A percentile compares a stretch with the other conserved stretches of the same genome.
Evolutionary conservation across 148 eudicot genomes (phyloP).

Genomic region (Fallopia convolvulus): DNA sequence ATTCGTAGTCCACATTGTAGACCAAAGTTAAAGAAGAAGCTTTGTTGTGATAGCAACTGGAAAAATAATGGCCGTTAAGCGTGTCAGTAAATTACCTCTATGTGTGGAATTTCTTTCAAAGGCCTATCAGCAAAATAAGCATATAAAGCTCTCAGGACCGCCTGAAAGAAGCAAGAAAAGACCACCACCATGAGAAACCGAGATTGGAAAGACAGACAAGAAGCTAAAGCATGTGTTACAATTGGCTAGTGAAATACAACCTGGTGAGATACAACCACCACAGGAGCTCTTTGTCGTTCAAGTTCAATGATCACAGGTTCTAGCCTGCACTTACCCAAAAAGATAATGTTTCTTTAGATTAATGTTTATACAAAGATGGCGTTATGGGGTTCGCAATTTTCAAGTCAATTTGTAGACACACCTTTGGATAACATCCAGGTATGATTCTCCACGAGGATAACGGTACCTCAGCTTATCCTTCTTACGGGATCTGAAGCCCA

Average conservation of each 20-base stretch:
- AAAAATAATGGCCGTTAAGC: background rate
- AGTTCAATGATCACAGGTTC: constrained; percentile 99
- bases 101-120: constrained; percentile 83
- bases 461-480: constrained; percentile 95
- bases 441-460: constrained; percentile 99
- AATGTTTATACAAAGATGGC: background rate
- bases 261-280: constrained; percentile 96
- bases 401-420: constrained; percentile 17
- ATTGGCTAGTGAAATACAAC: constrained; percentile 23
- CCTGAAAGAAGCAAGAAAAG: constrained; percentile 35
- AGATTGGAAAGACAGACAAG: background rate
- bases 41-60: background rate
- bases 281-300: constrained; percentile 98
- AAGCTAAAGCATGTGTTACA: background rate
- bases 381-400: background rate
- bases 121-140: constrained; percentile 99
- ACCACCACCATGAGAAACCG: background rate
- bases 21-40: background rate
- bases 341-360: background rate
- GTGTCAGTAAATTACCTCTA: constrained; percentile 54
- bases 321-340: constrained; percentile 38
- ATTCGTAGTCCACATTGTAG: background rate
- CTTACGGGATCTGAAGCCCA: constrained; percentile 60
- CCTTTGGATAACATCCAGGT: constrained; percentile 99
- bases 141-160: constrained; percentile 86